Evolutionary conservation across 2,329 filamentous ascomycete species (phyloP).

Genomic region (Zymoseptoria passerinii): DNA sequence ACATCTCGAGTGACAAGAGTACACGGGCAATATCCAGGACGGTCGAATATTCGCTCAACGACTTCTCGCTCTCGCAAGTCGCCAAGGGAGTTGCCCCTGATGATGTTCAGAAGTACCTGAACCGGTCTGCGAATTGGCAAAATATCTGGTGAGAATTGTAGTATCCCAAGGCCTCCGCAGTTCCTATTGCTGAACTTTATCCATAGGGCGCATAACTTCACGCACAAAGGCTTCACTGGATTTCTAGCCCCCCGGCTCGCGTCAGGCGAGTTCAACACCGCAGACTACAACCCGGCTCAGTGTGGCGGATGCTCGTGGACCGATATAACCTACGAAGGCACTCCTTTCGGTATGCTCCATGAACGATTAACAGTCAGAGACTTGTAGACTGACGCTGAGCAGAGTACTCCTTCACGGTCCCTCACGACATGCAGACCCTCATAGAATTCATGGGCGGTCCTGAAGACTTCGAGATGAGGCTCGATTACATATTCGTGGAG

Average conservation of each 20-base stretch:
- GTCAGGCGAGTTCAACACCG: conserved; percentile 24
- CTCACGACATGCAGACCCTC: conserved; percentile 35
- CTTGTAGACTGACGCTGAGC: neutral
- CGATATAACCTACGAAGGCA: conserved; percentile 37
- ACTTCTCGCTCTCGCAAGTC: conserved; percentile 37
- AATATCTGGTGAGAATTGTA: conserved; percentile 28
- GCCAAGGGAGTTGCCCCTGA: conserved; percentile 34
- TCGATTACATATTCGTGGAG: conserved; percentile 37
- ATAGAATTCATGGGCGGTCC: conserved; percentile 38
- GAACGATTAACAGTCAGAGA: neutral
- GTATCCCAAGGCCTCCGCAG: neutral
- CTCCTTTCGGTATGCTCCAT: conserved; percentile 25
- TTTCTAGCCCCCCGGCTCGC: conserved; percentile 24
- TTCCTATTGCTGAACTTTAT: neutral
- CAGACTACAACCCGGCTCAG: conserved; percentile 34
- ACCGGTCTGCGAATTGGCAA: conserved; percentile 35
- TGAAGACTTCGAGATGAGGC: conserved; percentile 31
- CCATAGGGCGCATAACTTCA: conserved; percentile 26
- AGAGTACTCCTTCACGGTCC: conserved; percentile 38
- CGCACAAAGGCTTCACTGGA: conserved; percentile 29
- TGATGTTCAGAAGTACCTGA: conserved; percentile 33
- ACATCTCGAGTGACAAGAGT: conserved; percentile 30
- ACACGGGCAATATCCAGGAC: conserved; percentile 35
- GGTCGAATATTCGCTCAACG: conserved; percentile 38
- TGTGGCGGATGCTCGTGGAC: conserved; percentile 37